A percentile compares a stretch with the other conserved stretches of the same genome.
Conservation (phyloP, 2,329 filamentous ascomycete species). For the Xylariaceae sp. region DNA sequence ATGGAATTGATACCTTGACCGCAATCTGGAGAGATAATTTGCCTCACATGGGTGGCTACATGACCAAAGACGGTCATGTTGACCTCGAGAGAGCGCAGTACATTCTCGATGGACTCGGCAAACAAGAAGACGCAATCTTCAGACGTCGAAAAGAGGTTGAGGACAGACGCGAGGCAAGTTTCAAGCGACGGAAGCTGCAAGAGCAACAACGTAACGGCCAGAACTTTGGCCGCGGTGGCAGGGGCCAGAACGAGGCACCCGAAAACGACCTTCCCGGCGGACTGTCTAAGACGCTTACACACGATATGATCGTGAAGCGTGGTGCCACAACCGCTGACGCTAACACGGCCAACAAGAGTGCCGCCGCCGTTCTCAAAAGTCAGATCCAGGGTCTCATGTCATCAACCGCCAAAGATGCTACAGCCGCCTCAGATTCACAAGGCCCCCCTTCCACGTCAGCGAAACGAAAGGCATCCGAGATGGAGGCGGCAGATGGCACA, state of each 20-base stretch:
- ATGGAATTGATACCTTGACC: conserved; percentile 92
- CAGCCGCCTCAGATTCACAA: conserved; percentile 29
- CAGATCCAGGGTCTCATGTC: conserved; percentile 52
- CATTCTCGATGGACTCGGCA: conserved; percentile 82
- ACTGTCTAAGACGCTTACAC: conserved; percentile 59
- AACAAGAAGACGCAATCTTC: conserved; percentile 92
- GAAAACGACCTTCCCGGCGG: conserved; percentile 46
- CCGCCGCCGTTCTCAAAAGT: conserved; percentile 80
- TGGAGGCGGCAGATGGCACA: conserved; percentile 50
- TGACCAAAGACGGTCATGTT: conserved; percentile 91
- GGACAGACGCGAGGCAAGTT: conserved; percentile 72
- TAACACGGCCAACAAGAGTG: conserved; percentile 86
- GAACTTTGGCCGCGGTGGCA: conserved; percentile 29
- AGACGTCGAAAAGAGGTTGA: conserved; percentile 79
- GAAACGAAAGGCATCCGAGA: conserved; percentile 72
- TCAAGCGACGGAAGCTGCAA: conserved; percentile 72
- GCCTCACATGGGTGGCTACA: conserved; percentile 85
- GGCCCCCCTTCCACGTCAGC: conserved; percentile 49
- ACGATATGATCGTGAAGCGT: conserved; percentile 80
- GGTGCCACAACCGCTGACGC: conserved; percentile 58
- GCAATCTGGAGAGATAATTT: conserved; percentile 96
- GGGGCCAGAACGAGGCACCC: conserved; percentile 17
- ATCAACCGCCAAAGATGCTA: conserved; percentile 18
- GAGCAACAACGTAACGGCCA: conserved; percentile 43
- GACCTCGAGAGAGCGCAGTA: conserved; percentile 80